Percentiles rank a stretch among this genome's conserved stretches.
Evolutionary conservation across 768 basidiomycete genomes (phyloP).

Genomic region (Russula ochroleuca): DNA sequence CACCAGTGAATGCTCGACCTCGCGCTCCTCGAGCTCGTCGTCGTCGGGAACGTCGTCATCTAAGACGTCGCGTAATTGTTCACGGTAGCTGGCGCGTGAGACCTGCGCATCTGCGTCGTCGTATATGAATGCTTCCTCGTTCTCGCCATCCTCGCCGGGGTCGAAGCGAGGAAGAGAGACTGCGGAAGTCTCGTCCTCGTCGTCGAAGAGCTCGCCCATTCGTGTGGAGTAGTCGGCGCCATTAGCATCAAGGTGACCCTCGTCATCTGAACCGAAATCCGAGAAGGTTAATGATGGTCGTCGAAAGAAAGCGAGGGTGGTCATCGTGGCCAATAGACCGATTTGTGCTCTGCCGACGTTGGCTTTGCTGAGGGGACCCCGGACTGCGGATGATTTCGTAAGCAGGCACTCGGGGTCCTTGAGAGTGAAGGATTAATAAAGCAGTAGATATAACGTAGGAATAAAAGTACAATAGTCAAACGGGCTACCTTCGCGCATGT

Average conservation of each 20-base stretch:
- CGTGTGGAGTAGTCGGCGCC: slow-evolving; percentile 60
- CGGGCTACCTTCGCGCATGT: neutral
- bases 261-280: slow-evolving; percentile 41
- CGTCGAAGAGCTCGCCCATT: slow-evolving; percentile 62
- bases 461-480: slow-evolving; percentile 26
- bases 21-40: slow-evolving; percentile 37
- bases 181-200: slow-evolving; percentile 31
- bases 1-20: slow-evolving; percentile 45
- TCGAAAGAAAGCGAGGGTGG: slow-evolving; percentile 10
- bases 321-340: slow-evolving; percentile 11
- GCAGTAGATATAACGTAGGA: slow-evolving; percentile 27
- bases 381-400: neutral
- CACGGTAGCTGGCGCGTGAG: slow-evolving; percentile 52
- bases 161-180: slow-evolving; percentile 15
- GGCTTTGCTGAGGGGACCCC: neutral
- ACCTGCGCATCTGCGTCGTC: slow-evolving; percentile 59
- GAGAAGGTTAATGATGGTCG: slow-evolving; percentile 35
- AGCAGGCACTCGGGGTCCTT: neutral
- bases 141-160: slow-evolving; percentile 35
- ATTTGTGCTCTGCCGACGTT: neutral
- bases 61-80: slow-evolving; percentile 68
- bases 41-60: slow-evolving; percentile 56
- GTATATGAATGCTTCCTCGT: slow-evolving; percentile 65
- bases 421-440: slow-evolving; percentile 6
- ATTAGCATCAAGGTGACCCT: slow-evolving; percentile 40